Evolutionary conservation across 179 eudicot genomes (phyloP).

Genomic region (Nepenthes alata): DNA sequence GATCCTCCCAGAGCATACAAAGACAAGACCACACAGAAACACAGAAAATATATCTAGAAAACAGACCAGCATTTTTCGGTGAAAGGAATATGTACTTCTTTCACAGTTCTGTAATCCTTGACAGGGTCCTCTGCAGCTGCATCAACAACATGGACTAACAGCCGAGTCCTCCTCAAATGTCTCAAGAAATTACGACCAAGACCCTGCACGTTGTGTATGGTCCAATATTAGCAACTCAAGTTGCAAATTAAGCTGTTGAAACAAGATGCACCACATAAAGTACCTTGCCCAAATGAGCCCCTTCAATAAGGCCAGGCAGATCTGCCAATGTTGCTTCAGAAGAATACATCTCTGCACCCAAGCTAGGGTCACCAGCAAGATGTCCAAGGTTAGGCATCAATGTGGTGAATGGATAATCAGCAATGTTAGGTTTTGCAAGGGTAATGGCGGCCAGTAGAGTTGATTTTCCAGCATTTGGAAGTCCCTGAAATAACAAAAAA

Average conservation of each 20-base stretch:
- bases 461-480: conserved; percentile 48
- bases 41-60: no score
- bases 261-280: conserved; percentile 7
- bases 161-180: conserved; percentile 83
- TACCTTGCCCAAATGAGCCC: conserved; percentile 98
- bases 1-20: no score
- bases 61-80: neutral
- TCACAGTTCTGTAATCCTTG: conserved; percentile 69
- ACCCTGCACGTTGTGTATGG: conserved; percentile 39
- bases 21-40: no score
- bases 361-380: conserved; percentile 44
- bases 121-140: conserved; percentile 80
- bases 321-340: conserved; percentile 95
- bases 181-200: conserved; percentile 89
- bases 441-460: conserved; percentile 36
- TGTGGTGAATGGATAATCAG: conserved; percentile 46
- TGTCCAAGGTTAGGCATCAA: conserved; percentile 46
- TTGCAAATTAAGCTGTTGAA: neutral
- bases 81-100: conserved; percentile 48
- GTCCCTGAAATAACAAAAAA: conserved; percentile 22
- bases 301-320: conserved; percentile 96
- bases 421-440: conserved; percentile 38
- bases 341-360: conserved; percentile 71
- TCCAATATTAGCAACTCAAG: conserved; percentile 9
- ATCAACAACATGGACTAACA: conserved; percentile 92